phyloP scores from a whole-genome alignment of 768 basidiomycete genomes.

The Russula foetens region DNA sequence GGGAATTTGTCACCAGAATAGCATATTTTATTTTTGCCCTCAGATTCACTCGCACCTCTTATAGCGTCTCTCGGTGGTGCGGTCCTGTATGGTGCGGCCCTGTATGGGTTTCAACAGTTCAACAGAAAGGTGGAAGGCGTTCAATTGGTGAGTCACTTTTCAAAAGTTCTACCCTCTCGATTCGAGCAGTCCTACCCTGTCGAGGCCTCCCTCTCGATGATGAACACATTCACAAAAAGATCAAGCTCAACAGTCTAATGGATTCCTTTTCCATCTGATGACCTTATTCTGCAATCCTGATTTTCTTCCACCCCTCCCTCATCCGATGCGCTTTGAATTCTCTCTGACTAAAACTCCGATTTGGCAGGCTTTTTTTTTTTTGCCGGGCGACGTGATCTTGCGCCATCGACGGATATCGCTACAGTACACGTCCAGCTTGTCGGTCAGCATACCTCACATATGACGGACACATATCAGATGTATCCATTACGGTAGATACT shows the following conservation, averaged over 20 bases:
- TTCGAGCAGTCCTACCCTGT: neutral
- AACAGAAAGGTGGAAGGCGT: too few species aligned
- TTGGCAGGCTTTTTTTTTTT: neutral
- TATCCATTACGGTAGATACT: too few species aligned
- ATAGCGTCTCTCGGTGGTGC: too few species aligned
- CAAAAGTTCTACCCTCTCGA: neutral
- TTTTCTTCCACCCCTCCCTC: neutral
- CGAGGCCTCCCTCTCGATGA: slow-evolving; percentile 24
- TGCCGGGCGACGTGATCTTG: neutral
- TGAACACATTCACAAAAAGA: slow-evolving; percentile 34
- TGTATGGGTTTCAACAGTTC: too few species aligned
- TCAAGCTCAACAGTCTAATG: slow-evolving; percentile 46
- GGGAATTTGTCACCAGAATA: too few species aligned
- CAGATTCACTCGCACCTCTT: too few species aligned
- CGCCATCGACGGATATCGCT: too few species aligned
- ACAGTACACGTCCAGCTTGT: too few species aligned
- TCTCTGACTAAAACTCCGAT: neutral
- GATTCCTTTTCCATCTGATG: slow-evolving; percentile 33
- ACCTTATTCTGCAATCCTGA: slow-evolving; percentile 40
- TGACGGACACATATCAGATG: too few species aligned
- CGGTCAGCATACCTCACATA: neutral
- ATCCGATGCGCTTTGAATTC: neutral
- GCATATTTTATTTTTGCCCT: too few species aligned
- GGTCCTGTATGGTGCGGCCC: too few species aligned
- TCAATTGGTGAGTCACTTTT: slow-evolving; percentile 4